A percentile compares a stretch with the other conserved stretches of the same genome.
Evolutionary conservation across 768 basidiomycete genomes (phyloP).

Genomic region (Hydnomerulius pinastri): DNA sequence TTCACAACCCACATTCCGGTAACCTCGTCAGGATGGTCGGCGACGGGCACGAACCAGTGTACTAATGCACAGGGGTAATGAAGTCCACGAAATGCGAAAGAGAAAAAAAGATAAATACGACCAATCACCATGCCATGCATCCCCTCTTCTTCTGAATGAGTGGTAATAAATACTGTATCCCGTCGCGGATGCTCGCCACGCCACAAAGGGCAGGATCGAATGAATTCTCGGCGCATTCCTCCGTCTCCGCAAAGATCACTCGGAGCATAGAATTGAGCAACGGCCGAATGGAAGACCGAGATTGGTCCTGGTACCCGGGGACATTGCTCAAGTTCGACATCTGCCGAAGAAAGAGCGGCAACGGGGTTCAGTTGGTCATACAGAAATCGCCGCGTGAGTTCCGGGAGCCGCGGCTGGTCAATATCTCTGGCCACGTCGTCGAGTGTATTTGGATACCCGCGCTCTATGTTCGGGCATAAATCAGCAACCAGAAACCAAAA

Average conservation of each 20-base stretch:
- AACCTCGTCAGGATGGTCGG: conserved; percentile 19
- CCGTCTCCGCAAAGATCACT: conserved; percentile 28
- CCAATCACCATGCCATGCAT: conserved; percentile 28
- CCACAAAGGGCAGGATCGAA: conserved; percentile 26
- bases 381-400: conserved; percentile 28
- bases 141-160: conserved; percentile 10
- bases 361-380: conserved; percentile 23
- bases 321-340: conserved; percentile 14
- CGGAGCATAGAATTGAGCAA: conserved; percentile 20
- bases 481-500: neutral
- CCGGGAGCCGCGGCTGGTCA: conserved; percentile 17
- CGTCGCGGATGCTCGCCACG: conserved; percentile 10
- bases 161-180: conserved; percentile 25
- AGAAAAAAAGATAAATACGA: conserved; percentile 22
- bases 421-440: conserved; percentile 3
- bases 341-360: neutral
- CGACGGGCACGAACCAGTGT: conserved; percentile 22
- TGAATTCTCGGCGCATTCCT: conserved; percentile 31
- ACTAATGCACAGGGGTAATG: conserved; percentile 28
- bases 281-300: conserved; percentile 5
- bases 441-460: conserved; percentile 11
- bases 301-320: conserved; percentile 2
- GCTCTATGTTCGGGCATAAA: conserved; percentile 5
- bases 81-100: conserved; percentile 14
- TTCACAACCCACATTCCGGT: too few relatives aligned